Base-by-base conservation (phyloP, 2,329 filamentous ascomycete genomes). In the Apiospora koreana region DNA sequence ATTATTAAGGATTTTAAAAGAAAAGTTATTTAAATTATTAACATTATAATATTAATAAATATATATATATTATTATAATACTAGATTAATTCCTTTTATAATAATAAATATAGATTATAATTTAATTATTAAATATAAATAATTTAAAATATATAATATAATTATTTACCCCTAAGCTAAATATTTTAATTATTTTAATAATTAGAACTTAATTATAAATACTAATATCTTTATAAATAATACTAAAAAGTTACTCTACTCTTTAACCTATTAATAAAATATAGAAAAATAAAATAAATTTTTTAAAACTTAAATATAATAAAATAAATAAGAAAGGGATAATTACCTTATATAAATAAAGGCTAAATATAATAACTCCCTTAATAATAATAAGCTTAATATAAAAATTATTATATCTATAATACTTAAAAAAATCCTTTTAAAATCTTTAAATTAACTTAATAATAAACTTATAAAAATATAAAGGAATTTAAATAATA, bases 21-120 rank as follows among this genome's bases (percentile, higher is more conserved):
- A 68, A 65, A 46, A 64, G 46, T 42, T 68, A 46, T 42, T 65
- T 65, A 64, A 50, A 54, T 58, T 58, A 66, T 67, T 41, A 54
- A 48, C 65, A 23, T 65, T 68, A 31, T 70, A 66, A 65, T 62
- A 65, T 45, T 65, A 48, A 41, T 68, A 62, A 68, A 68, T 50
- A 70, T 58, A 50, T 48, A 54, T 58, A 66, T 58, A 65, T 42
- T 65, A 23, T 54, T 62, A 23, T 67, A 68, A 43, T 43, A 43
- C 12, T 21, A 68, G 28, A 54, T 50, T 69, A 64, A 43, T 43
- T 3, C 38, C 8, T 10, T 5, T 41, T 41, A 41, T 41, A 41
- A 41, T 41, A 10, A n/a, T 45, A 41, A 41, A 70, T 25, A 50
- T 66, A 65, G n/a, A 48, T 65, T 38, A 67, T 68, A 45, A 42